Base-by-base conservation (phyloP, 129 eudicot species). In the Scalesia atractyloides region DNA sequence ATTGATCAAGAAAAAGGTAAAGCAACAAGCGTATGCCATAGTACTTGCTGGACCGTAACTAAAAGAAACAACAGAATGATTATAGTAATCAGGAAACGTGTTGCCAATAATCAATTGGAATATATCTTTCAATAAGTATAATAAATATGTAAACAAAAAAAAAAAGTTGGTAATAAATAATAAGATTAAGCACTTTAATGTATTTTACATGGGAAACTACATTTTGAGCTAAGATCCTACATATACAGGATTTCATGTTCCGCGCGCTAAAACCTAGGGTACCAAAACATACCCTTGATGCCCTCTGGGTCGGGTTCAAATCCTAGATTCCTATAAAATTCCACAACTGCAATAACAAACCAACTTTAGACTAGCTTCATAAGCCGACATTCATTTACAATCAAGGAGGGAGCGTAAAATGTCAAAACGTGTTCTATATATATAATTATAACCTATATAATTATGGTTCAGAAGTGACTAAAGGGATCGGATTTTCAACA, bases 271-370 rank as follows among this genome's bases (percentile, higher is more conserved):
- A 84, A 84, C 84, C 79, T 86, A 0, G 98, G 96, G 82, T 90
- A 89, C 98, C 97, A 94, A 75, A 94, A 94, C 98, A 94, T 94
- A 36, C 98, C 98, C 80, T 90, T 94, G 24, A 94, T 94, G 78
- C 98, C 98, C 83, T 94, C 98, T 0, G 98, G 98, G 74, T 93
- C 98, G 47, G 98, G 82, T 84, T 93, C 86, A 75, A 93, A 93
- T 51, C 97, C 98, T 71, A 93, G 77, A 80, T 90, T 87, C 75
- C 80, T 77, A 72, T 94, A 94, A 80, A 94, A 94, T 19, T 94
- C 98, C 82, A 94, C 97, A 79, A 94, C 98, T 94, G 93, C 93
- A 86, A 64, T 22, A 41, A 50, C 58, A 75, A 52, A 14, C 14
- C 73, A 76, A 41, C 9, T 60, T 75, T 43, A 73, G 69, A 47